Base-by-base conservation (phyloP, 257 asterid genomes). In the Schizonepeta tenuifolia region DNA sequence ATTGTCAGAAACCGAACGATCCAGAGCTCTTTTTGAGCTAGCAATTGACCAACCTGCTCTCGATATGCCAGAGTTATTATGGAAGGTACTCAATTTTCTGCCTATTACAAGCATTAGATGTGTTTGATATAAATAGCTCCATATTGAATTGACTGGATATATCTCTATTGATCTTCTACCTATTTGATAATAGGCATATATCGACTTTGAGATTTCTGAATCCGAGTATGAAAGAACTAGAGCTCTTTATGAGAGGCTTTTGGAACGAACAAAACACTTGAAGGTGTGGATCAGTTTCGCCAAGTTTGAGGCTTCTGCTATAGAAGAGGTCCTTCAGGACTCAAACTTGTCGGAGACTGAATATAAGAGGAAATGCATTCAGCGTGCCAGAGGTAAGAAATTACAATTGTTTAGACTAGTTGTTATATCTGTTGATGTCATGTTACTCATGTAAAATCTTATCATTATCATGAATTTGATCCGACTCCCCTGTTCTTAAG, bases 251-350 rank as follows among this genome's bases (percentile, higher is more conserved):
- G 99, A 92, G 85, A 85, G 96, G 86, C 98, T 95, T 65, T 79
- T 95, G 67, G 51, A 88, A 78, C 92, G 99, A 65, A 95, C 99
- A 0, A 92, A 95, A 40, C 99, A 95, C 78, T 81, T 92, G 84
- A 95, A 95, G 78, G 99, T 95, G 80, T 95, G 99, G 99, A 85
- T 91, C 20, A 95, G 99, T 75, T 95, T 81, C 84, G 98, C 98
- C 44, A 92, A 95, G 82, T 95, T 95, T 63, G 98, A 91, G 83
- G 97, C 91, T 46, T 82, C 96, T 46, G 88, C 89, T 46, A 38
- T 81, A 81, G 87, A 87, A 75, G 91, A 80, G 67, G 51, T 73
- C 36, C 18, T 69, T 40, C 78, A 69, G 69, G 85, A 78, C 31
- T 63, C 89, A 22, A 87, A 86, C 13, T 12, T 57, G 63, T 78